phyloP scores from a whole-genome alignment of 2,329 filamentous ascomycete species.

The Aspergillus hortae region DNA sequence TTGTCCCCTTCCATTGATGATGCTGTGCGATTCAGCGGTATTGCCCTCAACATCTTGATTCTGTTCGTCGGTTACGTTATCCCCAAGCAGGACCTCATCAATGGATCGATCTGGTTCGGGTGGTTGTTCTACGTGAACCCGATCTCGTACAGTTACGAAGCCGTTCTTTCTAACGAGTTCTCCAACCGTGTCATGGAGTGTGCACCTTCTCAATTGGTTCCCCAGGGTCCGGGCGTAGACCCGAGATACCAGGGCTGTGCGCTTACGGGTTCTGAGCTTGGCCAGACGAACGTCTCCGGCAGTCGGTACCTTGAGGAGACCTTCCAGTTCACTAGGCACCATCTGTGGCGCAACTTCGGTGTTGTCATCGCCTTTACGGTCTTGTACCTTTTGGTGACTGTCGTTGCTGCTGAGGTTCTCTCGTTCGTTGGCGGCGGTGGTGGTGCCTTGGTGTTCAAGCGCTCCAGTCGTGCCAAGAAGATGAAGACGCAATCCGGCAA shows the following conservation, averaged over 20 bases:
- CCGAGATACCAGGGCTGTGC: slow-evolving; percentile 60
- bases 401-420: slow-evolving; percentile 66
- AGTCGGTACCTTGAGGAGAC: slow-evolving; percentile 52
- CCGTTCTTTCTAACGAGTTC: slow-evolving; percentile 66
- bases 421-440: slow-evolving; percentile 60
- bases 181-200: slow-evolving; percentile 56
- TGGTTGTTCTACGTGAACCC: slow-evolving; percentile 58
- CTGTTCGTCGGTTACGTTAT: slow-evolving; percentile 68
- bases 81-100: slow-evolving; percentile 58
- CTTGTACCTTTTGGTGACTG: slow-evolving; percentile 69
- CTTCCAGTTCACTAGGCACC: slow-evolving; percentile 55
- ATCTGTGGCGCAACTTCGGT: slow-evolving; percentile 72
- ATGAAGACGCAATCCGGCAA: slow-evolving; percentile 44
- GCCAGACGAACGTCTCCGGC: slow-evolving; percentile 51
- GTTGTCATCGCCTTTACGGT: slow-evolving; percentile 72
- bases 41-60: slow-evolving; percentile 58
- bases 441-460: slow-evolving; percentile 70
- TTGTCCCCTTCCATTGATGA: slow-evolving; percentile 63
- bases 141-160: slow-evolving; percentile 62
- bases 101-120: slow-evolving; percentile 63
- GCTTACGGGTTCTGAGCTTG: slow-evolving; percentile 55
- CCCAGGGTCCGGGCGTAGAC: slow-evolving; percentile 54
- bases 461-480: slow-evolving; percentile 58
- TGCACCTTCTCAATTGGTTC: slow-evolving; percentile 56
- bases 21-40: slow-evolving; percentile 62